phyloP scores from a whole-genome alignment of 805 yeast species.

The Suhomyces tanzawaensis region DNA sequence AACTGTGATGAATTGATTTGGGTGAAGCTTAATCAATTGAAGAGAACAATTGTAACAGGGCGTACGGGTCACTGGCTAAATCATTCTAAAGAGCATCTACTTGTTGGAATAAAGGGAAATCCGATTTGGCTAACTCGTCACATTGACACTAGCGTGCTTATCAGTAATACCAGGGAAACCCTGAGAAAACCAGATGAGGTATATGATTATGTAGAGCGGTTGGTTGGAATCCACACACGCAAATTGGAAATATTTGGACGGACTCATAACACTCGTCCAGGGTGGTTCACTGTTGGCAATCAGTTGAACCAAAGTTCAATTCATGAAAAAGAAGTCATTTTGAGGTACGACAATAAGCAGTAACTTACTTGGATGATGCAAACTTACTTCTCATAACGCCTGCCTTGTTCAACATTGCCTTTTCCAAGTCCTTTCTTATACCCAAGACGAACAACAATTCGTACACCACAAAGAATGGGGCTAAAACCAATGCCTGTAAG shows the following conservation, averaged over 20 bases:
- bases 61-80: slow-evolving; percentile 97
- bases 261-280: slow-evolving; percentile 79
- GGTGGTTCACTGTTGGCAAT: slow-evolving; percentile 86
- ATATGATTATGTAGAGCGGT: slow-evolving; percentile 79
- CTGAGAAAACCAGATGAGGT: slow-evolving; percentile 88
- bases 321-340: slow-evolving; percentile 54
- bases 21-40: slow-evolving; percentile 86
- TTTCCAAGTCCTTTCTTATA: slow-evolving; percentile 48
- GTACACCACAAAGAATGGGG: slow-evolving; percentile 84
- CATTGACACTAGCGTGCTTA: slow-evolving; percentile 73
- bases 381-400: slow-evolving; percentile 33
- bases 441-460: slow-evolving; percentile 76
- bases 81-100: slow-evolving; percentile 87
- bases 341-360: slow-evolving; percentile 29
- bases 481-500: slow-evolving; percentile 81
- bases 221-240: slow-evolving; percentile 73
- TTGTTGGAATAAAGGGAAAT: slow-evolving; percentile 81
- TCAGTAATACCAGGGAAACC: slow-evolving; percentile 83
- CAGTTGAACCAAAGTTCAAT: slow-evolving; percentile 63
- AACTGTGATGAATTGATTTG: slow-evolving; percentile 81
- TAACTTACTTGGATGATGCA: neutral
- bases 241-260: slow-evolving; percentile 90
- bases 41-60: slow-evolving; percentile 89
- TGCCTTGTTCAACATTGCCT: slow-evolving; percentile 47
- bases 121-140: slow-evolving; percentile 68